Percentiles rank a stretch among this genome's conserved stretches.
Conservation (phyloP, 1,139 yeast genomes). For the Arxiozyma bovina region DNA sequence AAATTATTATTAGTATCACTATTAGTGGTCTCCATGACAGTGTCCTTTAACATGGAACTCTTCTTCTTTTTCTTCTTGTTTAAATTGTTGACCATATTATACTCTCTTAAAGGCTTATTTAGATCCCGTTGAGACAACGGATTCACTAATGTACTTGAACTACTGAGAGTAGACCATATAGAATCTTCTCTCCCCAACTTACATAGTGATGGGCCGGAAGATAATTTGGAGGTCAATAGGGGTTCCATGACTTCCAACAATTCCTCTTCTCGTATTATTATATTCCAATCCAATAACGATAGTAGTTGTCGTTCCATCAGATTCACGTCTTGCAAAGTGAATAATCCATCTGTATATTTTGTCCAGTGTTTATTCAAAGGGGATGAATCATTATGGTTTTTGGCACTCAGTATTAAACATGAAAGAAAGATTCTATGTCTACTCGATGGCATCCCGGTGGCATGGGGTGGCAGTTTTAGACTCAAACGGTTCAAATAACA, state of each 20-base stretch:
- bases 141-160: slow-evolving; percentile 15
- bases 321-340: slow-evolving; percentile 59
- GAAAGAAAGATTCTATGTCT: slow-evolving; percentile 69
- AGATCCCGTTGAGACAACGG: slow-evolving; percentile 3
- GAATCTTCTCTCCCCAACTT: slow-evolving; percentile 16
- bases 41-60: neutral
- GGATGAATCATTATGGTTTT: slow-evolving; percentile 67
- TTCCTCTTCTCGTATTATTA: slow-evolving; percentile 47
- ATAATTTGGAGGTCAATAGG: slow-evolving; percentile 46
- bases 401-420: slow-evolving; percentile 61
- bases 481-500: slow-evolving; percentile 55
- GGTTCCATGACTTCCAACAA: slow-evolving; percentile 40
- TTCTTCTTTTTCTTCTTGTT: neutral
- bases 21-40: neutral
- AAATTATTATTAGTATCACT: neutral
- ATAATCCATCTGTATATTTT: slow-evolving; percentile 62
- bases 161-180: slow-evolving; percentile 19
- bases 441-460: slow-evolving; percentile 68
- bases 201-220: slow-evolving; percentile 4
- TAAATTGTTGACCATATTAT: neutral
- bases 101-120: slow-evolving; percentile 3
- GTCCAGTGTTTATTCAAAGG: slow-evolving; percentile 77
- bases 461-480: slow-evolving; percentile 53
- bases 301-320: slow-evolving; percentile 73
- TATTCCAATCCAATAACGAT: slow-evolving; percentile 61